Evolutionary conservation across 306 rosid species (phyloP), one percentile per base, ranked within the genome.

Genomic region (Quercus gilva): DNA sequence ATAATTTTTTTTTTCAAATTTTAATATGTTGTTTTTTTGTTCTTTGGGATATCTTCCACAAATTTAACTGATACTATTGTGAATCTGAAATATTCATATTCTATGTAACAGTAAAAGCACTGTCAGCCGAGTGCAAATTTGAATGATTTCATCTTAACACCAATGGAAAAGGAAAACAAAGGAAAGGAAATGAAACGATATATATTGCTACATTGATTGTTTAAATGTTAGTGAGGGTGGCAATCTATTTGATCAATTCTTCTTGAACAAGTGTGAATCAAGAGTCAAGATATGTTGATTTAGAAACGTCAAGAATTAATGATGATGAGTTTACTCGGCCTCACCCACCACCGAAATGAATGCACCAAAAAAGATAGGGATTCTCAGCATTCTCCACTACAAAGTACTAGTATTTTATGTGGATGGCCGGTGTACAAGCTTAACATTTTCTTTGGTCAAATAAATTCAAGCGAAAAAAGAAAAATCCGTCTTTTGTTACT

Each of bases 311-410:
- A 35, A 35, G 41, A 35, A 35, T 35, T 35, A 29, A 63, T 63
- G 4, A 25, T 7, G 1, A 45, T 67, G 41, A 35, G 2, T 35
- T 35, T 35, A 35, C 41, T 6, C 41, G 41, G 41, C 67, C 67
- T 28, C 51, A 21, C 58, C 71, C 51, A 55, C 65, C 49, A 71
- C 80, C 68, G 76, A 75, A 18, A 31, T 5, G 2, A 69, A 60
- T 75, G 71, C 57, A 53, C 70, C 69, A 3, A 19, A 67, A 74
- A 26, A 35, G 33, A 56, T 49, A 11, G 63, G 11, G 75, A 21
- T 74, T 75, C 59, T 64, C 19, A 26, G 35, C 33, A 75, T 69
- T 5, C 56, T 56, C 83, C 80, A 79, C 86, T 37, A 13, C 9
- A 35, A 21, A 17, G 53, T 73, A 23, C 15, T 59, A 59, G 45